Base-by-base conservation (phyloP, 2,329 filamentous ascomycete species). In the Chaetomium sp. region DNA sequence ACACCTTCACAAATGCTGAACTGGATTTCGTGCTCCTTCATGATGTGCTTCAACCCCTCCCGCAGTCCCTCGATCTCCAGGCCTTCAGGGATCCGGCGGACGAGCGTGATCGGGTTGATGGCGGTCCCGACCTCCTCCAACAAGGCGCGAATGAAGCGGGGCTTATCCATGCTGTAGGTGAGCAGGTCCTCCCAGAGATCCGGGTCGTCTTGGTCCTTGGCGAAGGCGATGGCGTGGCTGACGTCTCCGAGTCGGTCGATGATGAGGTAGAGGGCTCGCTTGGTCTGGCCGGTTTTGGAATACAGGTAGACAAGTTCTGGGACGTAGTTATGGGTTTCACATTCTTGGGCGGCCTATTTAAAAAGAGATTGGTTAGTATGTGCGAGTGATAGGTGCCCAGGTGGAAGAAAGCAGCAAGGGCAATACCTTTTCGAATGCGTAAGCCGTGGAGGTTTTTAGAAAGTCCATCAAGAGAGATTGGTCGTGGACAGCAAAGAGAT, bases 121-220 rank as follows among this genome's bases (percentile, higher is more conserved):
- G 90, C 84, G 0, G 91, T 97, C 38, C 94, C 94, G 1, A 96
- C 92, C 72, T 97, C 90, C 66, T 96, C 90, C 0, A 99, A 81
- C 3, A 99, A 76, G 0, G 89, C 91, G 10, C 89, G 86, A 62
- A 99, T 97, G 72, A 99, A 99, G 42, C 84, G 84, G 0, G 94
- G 94, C 67, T 96, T 96, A 72, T 96, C 91, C 94, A 99, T 97
- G 58, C 88, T 92, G 70, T 97, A 97, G 64, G 92, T 85, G 5
- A 99, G 81, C 6, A 99, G 78, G 66, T 97, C 91, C 61, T 96
- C 88, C 94, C 94, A 99, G 0, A 99, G 79, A 64, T 96, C 91
- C 0, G 86, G 85, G 65, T 96, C 91, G 60, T 94, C 86, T 67
- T 97, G 91, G 59, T 91, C 87, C 70, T 96, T 96, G 53, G 91